Conservation (phyloP, 2,329 filamentous ascomycete genomes). For the Hypoxylon rubiginosum region DNA sequence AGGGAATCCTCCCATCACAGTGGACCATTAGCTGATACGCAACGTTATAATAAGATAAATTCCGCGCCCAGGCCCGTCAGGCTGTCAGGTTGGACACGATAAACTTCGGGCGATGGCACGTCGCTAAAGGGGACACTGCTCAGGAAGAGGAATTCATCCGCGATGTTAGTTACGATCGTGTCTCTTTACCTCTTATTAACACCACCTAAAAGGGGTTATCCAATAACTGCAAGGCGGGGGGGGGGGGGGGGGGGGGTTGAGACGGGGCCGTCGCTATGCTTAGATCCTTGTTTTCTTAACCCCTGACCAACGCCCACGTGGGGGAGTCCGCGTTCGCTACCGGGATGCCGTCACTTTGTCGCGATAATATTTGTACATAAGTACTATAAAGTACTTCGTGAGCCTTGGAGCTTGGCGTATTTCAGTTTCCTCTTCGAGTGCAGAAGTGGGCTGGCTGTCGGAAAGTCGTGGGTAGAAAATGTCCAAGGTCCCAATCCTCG, state of each 20-base stretch:
- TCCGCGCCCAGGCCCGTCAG: background rate
- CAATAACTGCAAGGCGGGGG: background rate
- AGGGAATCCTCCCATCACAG: conserved; percentile 15
- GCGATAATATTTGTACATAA: background rate
- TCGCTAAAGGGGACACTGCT: background rate
- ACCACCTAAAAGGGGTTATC: background rate
- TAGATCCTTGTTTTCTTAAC: conserved; percentile 5
- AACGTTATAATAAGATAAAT: conserved; percentile 28
- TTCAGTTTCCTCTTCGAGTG: conserved; percentile 22
- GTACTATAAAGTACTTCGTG: too few relatives aligned
- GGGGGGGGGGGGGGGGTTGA: background rate
- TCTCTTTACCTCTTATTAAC: background rate
- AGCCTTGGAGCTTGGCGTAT: conserved; percentile 7
- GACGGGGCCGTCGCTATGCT: background rate
- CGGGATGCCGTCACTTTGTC: conserved; percentile 6
- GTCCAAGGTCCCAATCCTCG: background rate
- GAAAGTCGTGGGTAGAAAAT: background rate
- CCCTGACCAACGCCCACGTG: conserved; percentile 21
- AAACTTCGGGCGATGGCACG: conserved; percentile 4
- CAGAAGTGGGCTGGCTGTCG: background rate
- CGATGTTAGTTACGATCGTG: background rate
- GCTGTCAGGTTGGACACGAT: too few relatives aligned
- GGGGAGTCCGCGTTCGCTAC: conserved; percentile 9
- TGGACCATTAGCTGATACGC: background rate
- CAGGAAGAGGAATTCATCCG: conserved; percentile 7